Base-by-base conservation (phyloP, 352 stramenopile species). In the Globisporangium ultimum region DNA sequence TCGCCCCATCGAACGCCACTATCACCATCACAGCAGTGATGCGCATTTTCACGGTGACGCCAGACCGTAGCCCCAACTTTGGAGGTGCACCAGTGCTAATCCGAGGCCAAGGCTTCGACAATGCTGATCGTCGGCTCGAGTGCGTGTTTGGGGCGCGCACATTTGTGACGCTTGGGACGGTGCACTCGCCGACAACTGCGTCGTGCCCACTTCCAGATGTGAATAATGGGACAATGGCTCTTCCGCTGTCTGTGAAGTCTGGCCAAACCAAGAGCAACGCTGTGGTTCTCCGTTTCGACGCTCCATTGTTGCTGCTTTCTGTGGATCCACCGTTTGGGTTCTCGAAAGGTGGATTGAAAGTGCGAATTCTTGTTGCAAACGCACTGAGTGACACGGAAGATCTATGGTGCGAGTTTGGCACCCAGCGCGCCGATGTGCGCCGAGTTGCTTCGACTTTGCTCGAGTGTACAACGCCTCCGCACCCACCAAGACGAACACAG, bases 381-480 rank as follows among this genome's bases (percentile, higher is more conserved):
- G 40, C 60, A 11, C 46, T 55, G 53, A 36, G 2, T 36, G 24
- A 24, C 32, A 48, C 42, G 7, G 38, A 58, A n/a, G n/a, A n/a
- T 1, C 36, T 74, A 2, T 66, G 38, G 22, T 84, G 74, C 45
- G 17, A 70, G 3, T 84, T 84, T 53, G 71, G 60, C 9, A 52
- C 63, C 12, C 20, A 54, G 28, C 20, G 17, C 1, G 48, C 64
- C 11, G n/a, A 12, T 17, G 74, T 47, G 51, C 63, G 43, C 32
- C 54, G 60, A 9, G n/a, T 71, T 17, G 64, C 59, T 5, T 14
- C 49, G 11, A 61, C 54, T 11, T 47, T 58, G 7, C 28, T 78
- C 0, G 38, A 66, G 47, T 82, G 73, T 18, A 55, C 32, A 9
- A 77, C 58, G 1, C 73, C 73, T 21, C 21, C 58, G 6, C 65